Conservation (phyloP, 768 basidiomycete species). For the Auriscalpium vulgare region DNA sequence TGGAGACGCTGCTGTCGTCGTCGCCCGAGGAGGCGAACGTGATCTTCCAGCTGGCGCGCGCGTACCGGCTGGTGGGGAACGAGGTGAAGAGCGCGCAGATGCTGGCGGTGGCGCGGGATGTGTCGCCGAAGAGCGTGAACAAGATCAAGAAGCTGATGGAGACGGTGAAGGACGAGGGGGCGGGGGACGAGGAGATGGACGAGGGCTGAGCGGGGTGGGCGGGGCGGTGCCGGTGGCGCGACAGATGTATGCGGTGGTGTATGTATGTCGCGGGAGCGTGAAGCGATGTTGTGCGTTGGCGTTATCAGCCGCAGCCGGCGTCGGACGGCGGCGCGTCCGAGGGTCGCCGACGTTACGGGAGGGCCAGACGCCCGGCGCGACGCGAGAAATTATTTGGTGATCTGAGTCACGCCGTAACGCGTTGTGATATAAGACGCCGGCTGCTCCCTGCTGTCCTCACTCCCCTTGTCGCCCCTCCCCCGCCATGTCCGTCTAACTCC, state of each 20-base stretch:
- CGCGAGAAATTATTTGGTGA: constrained; percentile 3
- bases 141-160: constrained; percentile 78
- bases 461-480: constrained; percentile 14
- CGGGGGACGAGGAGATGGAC: constrained; percentile 62
- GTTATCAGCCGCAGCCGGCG: background rate
- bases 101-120: constrained; percentile 87
- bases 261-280: background rate
- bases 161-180: constrained; percentile 53
- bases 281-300: background rate
- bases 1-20: constrained; percentile 69
- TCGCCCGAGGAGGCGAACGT: constrained; percentile 97
- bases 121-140: constrained; percentile 82
- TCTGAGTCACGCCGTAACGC: constrained; percentile 11
- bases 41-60: constrained; percentile 90
- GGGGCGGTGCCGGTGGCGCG: background rate
- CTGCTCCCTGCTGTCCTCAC: constrained; percentile 15
- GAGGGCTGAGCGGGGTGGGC: constrained; percentile 52
- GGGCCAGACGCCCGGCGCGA: background rate
- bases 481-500: constrained; percentile 31
- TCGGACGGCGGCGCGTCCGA: constrained; percentile 1
- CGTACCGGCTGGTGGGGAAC: constrained; percentile 77
- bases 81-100: constrained; percentile 72
- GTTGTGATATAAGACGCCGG: constrained; percentile 32
- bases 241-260: background rate
- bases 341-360: constrained; percentile 1